Conservation (phyloP, 768 basidiomycete genomes). For the Rhodocollybia butyracea region DNA sequence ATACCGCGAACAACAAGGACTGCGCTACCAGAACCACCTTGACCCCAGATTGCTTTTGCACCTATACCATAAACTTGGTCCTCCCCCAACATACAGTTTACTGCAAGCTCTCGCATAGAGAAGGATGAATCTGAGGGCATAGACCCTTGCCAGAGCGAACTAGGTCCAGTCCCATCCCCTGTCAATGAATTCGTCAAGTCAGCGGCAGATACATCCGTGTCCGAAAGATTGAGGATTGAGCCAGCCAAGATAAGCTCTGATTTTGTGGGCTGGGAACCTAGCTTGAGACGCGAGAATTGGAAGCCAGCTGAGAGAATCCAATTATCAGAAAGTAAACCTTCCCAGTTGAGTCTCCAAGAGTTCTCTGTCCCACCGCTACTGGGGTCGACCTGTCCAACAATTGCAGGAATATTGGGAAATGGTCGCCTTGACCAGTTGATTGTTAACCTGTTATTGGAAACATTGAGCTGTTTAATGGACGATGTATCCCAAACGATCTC, state of each 20-base stretch:
- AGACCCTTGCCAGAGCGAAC: not conserved
- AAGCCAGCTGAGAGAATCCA: not conserved
- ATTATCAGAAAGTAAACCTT: not conserved
- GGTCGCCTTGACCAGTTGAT: not conserved
- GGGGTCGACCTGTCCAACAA: not conserved
- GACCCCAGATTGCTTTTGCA: not conserved
- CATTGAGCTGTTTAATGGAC: not conserved
- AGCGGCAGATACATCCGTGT: not conserved
- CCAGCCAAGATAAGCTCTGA: not conserved
- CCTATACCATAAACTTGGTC: not conserved
- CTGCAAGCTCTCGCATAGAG: not conserved
- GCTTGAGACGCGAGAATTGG: not conserved
- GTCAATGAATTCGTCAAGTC: not conserved
- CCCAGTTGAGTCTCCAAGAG: not conserved
- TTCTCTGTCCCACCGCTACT: not conserved
- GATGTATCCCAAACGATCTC: not conserved
- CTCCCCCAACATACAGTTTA: not conserved
- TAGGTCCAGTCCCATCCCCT: not conserved
- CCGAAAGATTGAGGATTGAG: not conserved
- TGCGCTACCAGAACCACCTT: not conserved
- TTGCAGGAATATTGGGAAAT: not conserved
- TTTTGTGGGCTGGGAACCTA: not conserved
- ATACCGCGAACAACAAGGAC: not conserved
- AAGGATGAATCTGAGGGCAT: not conserved
- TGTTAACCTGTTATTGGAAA: not conserved